Evolutionary conservation across 495 filamentous ascomycete genomes (phyloP).

Genomic region (Immersiella caudata): DNA sequence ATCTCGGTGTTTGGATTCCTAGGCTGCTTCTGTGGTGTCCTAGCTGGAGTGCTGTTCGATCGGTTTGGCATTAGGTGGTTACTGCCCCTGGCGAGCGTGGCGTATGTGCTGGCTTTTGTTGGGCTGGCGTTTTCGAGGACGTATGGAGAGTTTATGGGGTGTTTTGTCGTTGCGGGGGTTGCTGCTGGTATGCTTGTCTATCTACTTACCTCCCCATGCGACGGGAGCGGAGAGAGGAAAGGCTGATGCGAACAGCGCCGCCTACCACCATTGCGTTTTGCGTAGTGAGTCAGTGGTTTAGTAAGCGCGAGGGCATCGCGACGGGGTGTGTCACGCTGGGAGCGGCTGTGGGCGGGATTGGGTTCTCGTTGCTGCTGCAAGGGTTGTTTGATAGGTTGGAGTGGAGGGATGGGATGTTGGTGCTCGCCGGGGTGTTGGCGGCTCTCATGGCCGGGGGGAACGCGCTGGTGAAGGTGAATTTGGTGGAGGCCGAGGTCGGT

Average conservation of each 20-base stretch:
- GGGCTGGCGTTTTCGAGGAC: slow-evolving; percentile 31
- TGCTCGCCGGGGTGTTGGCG: slow-evolving; percentile 24
- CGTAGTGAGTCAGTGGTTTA: slow-evolving; percentile 37
- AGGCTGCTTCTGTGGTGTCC: slow-evolving; percentile 29
- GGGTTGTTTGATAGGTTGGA: slow-evolving; percentile 28
- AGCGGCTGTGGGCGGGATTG: slow-evolving; percentile 35
- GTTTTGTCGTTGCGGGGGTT: slow-evolving; percentile 30
- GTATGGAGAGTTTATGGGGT: slow-evolving; percentile 36
- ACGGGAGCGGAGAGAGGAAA: not conserved
- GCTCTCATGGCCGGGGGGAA: slow-evolving; percentile 25
- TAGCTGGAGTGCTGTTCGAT: slow-evolving; percentile 32
- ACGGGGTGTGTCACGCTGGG: slow-evolving; percentile 35
- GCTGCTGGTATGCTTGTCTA: slow-evolving; percentile 26
- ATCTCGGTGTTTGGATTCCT: slow-evolving; percentile 38
- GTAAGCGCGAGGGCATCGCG: slow-evolving; percentile 22
- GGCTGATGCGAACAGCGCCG: slow-evolving; percentile 19
- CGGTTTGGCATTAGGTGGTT: slow-evolving; percentile 24
- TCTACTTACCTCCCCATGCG: not conserved
- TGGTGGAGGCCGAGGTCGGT: not conserved
- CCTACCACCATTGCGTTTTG: slow-evolving; percentile 35
- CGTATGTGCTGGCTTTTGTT: slow-evolving; percentile 31
- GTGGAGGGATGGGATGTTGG: slow-evolving; percentile 26
- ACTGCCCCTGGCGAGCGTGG: slow-evolving; percentile 23
- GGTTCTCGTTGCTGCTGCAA: slow-evolving; percentile 37
- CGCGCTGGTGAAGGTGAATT: slow-evolving; percentile 32